phyloP scores from a whole-genome alignment of 805 yeast genomes.

The Hanseniaspora jakobsenii region DNA sequence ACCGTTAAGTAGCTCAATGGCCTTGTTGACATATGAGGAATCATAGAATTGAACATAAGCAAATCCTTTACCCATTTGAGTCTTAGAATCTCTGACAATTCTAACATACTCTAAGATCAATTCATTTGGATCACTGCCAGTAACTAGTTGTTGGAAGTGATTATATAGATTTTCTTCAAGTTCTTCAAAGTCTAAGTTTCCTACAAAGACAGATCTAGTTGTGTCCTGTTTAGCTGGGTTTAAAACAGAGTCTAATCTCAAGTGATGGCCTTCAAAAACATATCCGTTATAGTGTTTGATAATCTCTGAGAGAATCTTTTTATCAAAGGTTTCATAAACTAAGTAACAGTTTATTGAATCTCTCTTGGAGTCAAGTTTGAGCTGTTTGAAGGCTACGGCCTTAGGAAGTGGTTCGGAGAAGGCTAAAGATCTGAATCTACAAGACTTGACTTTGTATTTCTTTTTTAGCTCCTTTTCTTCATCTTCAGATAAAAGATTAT shows the following conservation, averaged over 20 bases:
- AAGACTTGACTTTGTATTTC: conserved; percentile 40
- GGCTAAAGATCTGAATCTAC: conserved; percentile 86
- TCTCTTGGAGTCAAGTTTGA: conserved; percentile 61
- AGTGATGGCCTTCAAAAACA: conserved; percentile 57
- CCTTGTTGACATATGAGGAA: conserved; percentile 61
- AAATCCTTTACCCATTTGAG: conserved; percentile 93
- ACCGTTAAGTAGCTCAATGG: conserved; percentile 55
- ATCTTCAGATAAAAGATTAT: conserved; percentile 11
- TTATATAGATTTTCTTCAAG: conserved; percentile 81
- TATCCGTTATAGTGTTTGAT: conserved; percentile 48
- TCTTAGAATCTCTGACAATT: conserved; percentile 79
- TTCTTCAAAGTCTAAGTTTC: conserved; percentile 87
- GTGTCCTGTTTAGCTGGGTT: conserved; percentile 82
- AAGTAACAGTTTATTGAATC: conserved; percentile 81
- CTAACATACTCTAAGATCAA: conserved; percentile 72
- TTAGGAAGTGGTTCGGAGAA: conserved; percentile 80
- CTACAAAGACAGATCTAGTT: conserved; percentile 76
- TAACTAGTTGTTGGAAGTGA: conserved; percentile 47
- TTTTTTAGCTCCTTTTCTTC: conserved; percentile 24
- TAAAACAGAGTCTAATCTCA: conserved; percentile 85
- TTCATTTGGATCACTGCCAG: conserved; percentile 18
- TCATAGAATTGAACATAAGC: conserved; percentile 88
- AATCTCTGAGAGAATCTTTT: conserved; percentile 23
- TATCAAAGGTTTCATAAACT: conserved; percentile 51
- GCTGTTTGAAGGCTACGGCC: conserved; percentile 77